phyloP scores from a whole-genome alignment of 371 early-diverging fungal species.

The Apophysomyces trapeziformis region DNA sequence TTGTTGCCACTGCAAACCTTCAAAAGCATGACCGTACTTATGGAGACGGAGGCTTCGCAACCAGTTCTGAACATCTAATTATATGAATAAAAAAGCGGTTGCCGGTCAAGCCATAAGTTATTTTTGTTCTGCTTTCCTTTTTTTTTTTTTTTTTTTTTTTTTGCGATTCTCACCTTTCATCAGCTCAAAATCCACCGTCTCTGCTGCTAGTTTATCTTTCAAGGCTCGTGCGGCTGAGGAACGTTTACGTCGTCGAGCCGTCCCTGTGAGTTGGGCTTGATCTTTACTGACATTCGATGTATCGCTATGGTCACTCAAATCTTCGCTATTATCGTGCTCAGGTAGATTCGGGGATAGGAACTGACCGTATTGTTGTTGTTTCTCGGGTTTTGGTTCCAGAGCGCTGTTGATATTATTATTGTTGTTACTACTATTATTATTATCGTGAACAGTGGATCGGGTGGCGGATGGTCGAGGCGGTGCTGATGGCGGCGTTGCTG shows the following conservation, averaged over 20 bases:
- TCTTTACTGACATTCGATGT: conserved; percentile 33
- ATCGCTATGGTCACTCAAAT: conserved; percentile 62
- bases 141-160: background rate
- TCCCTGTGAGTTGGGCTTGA: conserved; percentile 46
- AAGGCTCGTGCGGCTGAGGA: conserved; percentile 54
- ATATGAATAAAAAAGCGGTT: background rate
- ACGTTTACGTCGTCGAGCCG: conserved; percentile 50
- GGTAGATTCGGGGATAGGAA: conserved; percentile 35
- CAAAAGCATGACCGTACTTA: conserved; percentile 92
- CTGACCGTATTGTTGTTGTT: conserved; percentile 25
- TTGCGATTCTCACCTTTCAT: conserved; percentile 63
- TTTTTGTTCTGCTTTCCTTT: background rate
- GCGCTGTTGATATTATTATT: background rate
- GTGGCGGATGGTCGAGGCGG: background rate
- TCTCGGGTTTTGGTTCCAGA: background rate
- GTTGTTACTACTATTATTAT: no score
- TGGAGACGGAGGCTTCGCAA: conserved; percentile 89
- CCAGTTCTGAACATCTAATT: conserved; percentile 90
- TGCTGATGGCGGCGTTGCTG: conserved; percentile 17
- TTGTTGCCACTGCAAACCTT: conserved; percentile 84
- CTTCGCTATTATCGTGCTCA: conserved; percentile 44
- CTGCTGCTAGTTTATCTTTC: conserved; percentile 84
- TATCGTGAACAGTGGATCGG: background rate
- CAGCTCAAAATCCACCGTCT: conserved; percentile 77
- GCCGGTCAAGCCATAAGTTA: background rate